Conservation (phyloP, 441 rosid species). For the Mallotus japonicus region DNA sequence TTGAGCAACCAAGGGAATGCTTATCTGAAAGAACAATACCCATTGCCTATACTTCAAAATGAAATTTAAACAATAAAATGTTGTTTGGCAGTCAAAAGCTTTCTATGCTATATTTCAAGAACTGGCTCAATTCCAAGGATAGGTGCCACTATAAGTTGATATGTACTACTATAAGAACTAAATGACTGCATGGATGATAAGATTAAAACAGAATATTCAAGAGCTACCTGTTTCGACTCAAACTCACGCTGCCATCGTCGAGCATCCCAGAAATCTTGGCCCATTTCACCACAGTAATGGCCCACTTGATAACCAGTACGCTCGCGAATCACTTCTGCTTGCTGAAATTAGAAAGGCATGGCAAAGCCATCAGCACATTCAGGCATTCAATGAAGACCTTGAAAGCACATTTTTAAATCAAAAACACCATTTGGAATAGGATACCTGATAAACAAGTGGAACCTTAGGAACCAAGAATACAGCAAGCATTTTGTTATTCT, state of each 20-base stretch:
- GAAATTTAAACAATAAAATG: background rate
- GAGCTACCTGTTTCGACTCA: slow-evolving; percentile 81
- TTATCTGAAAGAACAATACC: background rate
- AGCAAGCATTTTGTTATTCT: slow-evolving; percentile 80
- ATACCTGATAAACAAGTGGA: slow-evolving; percentile 97
- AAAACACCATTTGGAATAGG: slow-evolving; percentile 17
- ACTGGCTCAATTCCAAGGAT: background rate
- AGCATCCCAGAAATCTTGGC: slow-evolving; percentile 98
- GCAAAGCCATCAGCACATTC: slow-evolving; percentile 22
- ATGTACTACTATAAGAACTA: background rate
- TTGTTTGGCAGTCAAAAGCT: background rate
- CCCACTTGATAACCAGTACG: slow-evolving; percentile 80
- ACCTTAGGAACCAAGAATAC: slow-evolving; percentile 99
- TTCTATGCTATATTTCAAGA: too few species aligned
- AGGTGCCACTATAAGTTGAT: background rate
- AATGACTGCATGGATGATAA: background rate
- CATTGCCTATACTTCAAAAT: background rate
- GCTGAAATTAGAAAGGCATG: slow-evolving; percentile 50
- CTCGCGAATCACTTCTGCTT: slow-evolving; percentile 95
- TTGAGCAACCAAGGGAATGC: background rate
- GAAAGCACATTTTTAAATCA: slow-evolving; percentile 15
- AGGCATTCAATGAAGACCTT: slow-evolving; percentile 7
- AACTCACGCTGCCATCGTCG: slow-evolving; percentile 98
- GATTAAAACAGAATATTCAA: slow-evolving; percentile 12
- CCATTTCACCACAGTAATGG: slow-evolving; percentile 99